Base-by-base conservation (phyloP, 768 basidiomycete genomes). In the Collybiopsis confluens region DNA sequence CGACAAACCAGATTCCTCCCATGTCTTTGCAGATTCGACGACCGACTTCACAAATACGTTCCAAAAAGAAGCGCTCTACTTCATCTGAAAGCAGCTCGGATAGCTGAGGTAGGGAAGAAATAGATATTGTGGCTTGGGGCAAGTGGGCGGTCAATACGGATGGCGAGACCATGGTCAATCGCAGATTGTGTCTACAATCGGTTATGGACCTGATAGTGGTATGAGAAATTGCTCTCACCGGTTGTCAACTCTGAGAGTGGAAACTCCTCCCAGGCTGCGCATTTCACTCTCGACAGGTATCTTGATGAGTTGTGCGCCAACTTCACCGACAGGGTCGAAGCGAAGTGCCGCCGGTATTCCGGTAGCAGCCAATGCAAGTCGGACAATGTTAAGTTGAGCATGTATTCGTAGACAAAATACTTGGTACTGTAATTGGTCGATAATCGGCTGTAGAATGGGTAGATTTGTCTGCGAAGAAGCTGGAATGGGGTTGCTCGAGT, bases 1-100 rank as follows among this genome's bases (percentile, higher is more conserved):
- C 90, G 23, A 91, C 82, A 57, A 92, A 88, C 90, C 90, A 92
- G 2, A 82, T 83, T 13, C 84, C 85, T 42, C 83, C 82, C 13
- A 79, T 71, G 27, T 75, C 65, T 33, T 75, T 73, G 48, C 77
- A 78, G 7, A 81, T 64, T 46, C 75, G 76, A 18, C 70, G 72
- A 5, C 90, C 90, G 23, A 86, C 69, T 55, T 82, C 83, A 59
- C 87, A 86, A 52, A 92, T 84, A 56, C 83, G 71, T 30, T 78
- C 72, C 26, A 93, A 73, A 11, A 93, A 68, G 60, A 84, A 85
- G 33, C 77, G 75, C 63, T 88, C 86, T 21, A 90, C 80, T 65
- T 95, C 93, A 58, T 92, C 87, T 21, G 76, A 74, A 10, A 95
- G 75, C 23, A 95, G 71, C 55, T 91, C 85, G 23, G 75, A 73